Percentiles rank a stretch among this genome's conserved stretches.
Evolutionary conservation across 441 rosid species (phyloP).

Genomic region (Aleurites moluccanus): DNA sequence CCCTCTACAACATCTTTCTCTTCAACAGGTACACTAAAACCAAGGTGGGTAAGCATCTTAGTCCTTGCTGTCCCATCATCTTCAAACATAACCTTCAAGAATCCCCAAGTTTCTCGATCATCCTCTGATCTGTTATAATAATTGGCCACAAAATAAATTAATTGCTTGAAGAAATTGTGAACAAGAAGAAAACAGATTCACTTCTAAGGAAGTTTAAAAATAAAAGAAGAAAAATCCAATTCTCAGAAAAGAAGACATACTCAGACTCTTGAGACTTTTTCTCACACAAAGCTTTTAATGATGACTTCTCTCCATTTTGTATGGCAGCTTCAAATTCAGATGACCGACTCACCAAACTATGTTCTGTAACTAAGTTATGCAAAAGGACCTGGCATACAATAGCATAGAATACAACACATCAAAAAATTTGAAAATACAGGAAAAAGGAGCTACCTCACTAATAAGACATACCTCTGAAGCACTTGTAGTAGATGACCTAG

Average conservation of each 20-base stretch:
- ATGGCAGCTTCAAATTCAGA: constrained; percentile 93
- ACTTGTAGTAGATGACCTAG: constrained; percentile 43
- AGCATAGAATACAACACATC: constrained; percentile 22
- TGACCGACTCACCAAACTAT: constrained; percentile 69
- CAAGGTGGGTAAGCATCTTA: constrained; percentile 89
- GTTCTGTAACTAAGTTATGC: constrained; percentile 77
- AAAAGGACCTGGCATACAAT: constrained; percentile 58
- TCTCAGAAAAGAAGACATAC: constrained; percentile 50
- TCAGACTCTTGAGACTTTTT: constrained; percentile 80
- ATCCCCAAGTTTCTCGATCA: constrained; percentile 92
- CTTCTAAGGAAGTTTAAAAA: neutral
- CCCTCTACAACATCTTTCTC: constrained; percentile 49
- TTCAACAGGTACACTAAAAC: constrained; percentile 70
- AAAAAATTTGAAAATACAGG: constrained; percentile 10
- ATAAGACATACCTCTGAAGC: constrained; percentile 71
- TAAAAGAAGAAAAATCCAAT: constrained; percentile 14
- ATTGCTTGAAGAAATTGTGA: constrained; percentile 14
- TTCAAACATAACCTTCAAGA: constrained; percentile 94
- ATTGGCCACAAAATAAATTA: constrained; percentile 26
- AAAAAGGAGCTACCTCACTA: constrained; percentile 11
- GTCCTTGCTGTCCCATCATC: constrained; percentile 94
- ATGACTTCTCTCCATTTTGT: constrained; percentile 82
- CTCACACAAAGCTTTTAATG: constrained; percentile 72
- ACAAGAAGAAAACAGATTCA: constrained; percentile 5
- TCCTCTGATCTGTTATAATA: constrained; percentile 63